Conservation (phyloP, 2,329 filamentous ascomycete genomes). For the Pestalotiopsis sp. region DNA sequence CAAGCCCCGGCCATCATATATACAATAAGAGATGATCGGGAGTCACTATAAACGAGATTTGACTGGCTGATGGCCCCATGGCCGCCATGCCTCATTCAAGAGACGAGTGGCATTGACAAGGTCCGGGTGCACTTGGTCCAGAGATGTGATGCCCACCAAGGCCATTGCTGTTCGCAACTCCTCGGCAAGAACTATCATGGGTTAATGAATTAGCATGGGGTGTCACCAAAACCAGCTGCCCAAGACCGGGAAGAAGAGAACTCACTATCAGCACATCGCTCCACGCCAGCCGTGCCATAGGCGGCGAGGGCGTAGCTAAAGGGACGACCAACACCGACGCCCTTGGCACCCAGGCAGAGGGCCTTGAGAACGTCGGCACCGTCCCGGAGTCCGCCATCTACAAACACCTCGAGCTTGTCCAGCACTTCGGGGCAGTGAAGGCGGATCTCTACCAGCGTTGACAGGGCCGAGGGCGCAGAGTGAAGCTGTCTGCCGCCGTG, state of each 20-base stretch:
- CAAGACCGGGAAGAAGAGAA: slow-evolving; percentile 5
- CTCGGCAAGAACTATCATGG: slow-evolving; percentile 32
- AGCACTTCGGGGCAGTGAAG: slow-evolving; percentile 45
- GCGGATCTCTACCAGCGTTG: slow-evolving; percentile 49
- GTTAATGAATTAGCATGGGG: too few relatives aligned
- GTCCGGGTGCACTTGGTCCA: slow-evolving; percentile 51
- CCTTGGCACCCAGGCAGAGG: slow-evolving; percentile 48
- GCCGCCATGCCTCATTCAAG: slow-evolving; percentile 35
- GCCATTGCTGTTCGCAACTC: slow-evolving; percentile 53
- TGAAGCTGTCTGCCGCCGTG: slow-evolving; percentile 57
- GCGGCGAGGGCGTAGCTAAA: slow-evolving; percentile 46
- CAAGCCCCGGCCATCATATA: too few relatives aligned
- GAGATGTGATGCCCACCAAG: slow-evolving; percentile 50
- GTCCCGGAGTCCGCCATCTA: slow-evolving; percentile 49
- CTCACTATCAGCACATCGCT: slow-evolving; percentile 29
- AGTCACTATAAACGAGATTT: not conserved
- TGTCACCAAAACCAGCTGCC: not conserved
- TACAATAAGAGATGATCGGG: too few relatives aligned
- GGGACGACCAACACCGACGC: slow-evolving; percentile 47
- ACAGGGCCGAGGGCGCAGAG: slow-evolving; percentile 44
- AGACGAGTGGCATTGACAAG: slow-evolving; percentile 46
- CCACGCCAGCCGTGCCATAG: slow-evolving; percentile 35
- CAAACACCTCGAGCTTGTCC: slow-evolving; percentile 44
- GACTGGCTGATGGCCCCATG: slow-evolving; percentile 25
- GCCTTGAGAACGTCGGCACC: slow-evolving; percentile 53